Conservation (phyloP, 2,329 filamentous ascomycete genomes). For the Calonectria ilicicola region DNA sequence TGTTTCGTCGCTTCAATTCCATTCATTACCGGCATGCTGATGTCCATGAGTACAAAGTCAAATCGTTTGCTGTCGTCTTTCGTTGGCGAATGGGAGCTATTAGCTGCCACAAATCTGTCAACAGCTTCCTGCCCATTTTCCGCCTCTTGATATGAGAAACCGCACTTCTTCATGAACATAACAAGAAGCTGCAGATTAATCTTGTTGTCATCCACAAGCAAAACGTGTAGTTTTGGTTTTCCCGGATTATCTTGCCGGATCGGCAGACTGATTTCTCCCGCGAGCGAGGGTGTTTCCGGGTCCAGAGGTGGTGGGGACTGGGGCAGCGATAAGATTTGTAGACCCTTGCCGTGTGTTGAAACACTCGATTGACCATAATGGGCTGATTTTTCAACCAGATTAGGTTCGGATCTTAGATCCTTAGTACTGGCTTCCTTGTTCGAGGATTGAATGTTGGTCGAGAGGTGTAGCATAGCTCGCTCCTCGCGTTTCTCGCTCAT, state of each 20-base stretch:
- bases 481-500: background rate
- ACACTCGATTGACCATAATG: background rate
- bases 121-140: constrained; percentile 61
- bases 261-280: background rate
- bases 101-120: constrained; percentile 51
- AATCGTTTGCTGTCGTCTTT: constrained; percentile 36
- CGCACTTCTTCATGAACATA: constrained; percentile 56
- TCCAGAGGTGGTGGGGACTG: constrained; percentile 8
- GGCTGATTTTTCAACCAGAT: background rate
- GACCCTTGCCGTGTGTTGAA: background rate
- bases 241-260: background rate
- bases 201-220: constrained; percentile 57
- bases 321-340: background rate
- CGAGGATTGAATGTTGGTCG: background rate
- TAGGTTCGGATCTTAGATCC: background rate
- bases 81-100: background rate
- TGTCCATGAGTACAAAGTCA: constrained; percentile 58
- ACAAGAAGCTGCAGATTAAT: constrained; percentile 57
- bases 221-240: constrained; percentile 36
- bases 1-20: constrained; percentile 60
- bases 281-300: constrained; percentile 8
- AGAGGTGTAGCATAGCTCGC: background rate
- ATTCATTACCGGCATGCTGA: constrained; percentile 68
- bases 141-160: constrained; percentile 55
- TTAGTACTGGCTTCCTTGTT: background rate